Conservation (phyloP, 2,329 filamentous ascomycete genomes). For the Fusarium sp. region DNA sequence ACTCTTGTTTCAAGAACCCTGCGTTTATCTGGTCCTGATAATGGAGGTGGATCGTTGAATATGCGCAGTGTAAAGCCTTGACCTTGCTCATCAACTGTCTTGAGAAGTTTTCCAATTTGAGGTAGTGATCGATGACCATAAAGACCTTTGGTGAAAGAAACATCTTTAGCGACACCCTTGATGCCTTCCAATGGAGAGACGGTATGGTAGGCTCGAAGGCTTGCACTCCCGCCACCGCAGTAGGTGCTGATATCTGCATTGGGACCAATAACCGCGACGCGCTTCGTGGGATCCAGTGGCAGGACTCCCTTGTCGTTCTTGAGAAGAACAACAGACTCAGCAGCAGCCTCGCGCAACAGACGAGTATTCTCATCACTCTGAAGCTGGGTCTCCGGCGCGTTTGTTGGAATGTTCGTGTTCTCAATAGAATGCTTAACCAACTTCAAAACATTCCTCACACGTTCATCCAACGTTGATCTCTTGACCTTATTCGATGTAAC, state of each 20-base stretch:
- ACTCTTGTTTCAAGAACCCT: not conserved
- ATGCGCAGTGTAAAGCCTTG: not conserved
- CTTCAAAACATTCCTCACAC: not conserved
- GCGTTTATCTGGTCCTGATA: not conserved
- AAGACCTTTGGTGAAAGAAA: rapidly evolving
- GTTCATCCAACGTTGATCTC: not conserved
- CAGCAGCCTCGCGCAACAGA: not conserved
- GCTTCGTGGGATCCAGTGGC: not conserved
- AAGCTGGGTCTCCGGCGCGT: not conserved
- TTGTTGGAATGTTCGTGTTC: not conserved
- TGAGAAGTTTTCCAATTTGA: not conserved
- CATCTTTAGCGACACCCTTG: not conserved
- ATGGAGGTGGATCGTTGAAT: not conserved
- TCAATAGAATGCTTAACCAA: constrained; percentile 5
- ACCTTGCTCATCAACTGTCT: not conserved
- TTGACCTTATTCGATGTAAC: not conserved
- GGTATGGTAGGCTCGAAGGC: not conserved
- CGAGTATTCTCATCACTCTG: rapidly evolving
- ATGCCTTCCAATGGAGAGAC: not conserved
- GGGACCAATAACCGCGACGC: not conserved
- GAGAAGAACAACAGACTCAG: not conserved
- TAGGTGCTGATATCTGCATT: constrained; percentile 5
- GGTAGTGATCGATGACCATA: not conserved
- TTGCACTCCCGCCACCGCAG: constrained; percentile 5
- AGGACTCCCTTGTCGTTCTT: not conserved